Percentiles rank a stretch among this genome's conserved stretches.
Conservation (phyloP, 768 basidiomycete species). For the Hypholoma sublateritium region DNA sequence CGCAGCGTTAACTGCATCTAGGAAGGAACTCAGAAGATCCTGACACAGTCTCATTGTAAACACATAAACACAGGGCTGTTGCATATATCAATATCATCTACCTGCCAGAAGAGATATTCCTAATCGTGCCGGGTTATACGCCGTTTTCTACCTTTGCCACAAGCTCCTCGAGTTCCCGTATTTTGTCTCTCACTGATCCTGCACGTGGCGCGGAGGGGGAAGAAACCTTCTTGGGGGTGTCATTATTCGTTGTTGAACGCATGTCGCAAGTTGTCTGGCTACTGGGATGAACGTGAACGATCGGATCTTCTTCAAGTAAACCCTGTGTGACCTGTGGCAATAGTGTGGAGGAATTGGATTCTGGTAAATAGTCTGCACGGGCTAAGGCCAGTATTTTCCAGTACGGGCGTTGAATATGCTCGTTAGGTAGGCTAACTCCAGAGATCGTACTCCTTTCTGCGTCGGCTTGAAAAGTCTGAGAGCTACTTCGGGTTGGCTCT, state of each 20-base stretch:
- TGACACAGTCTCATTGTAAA: too few relatives aligned
- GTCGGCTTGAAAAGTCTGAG: too few relatives aligned
- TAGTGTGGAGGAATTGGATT: neutral
- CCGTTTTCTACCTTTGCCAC: conserved; percentile 17
- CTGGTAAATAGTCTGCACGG: neutral
- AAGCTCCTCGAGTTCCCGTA: conserved; percentile 38
- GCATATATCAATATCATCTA: too few relatives aligned
- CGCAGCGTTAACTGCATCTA: too few relatives aligned
- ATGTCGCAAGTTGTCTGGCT: too few relatives aligned
- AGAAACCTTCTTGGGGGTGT: neutral
- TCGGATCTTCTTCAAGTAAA: neutral
- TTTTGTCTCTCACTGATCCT: conserved; percentile 41
- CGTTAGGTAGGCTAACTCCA: neutral
- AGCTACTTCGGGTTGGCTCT: neutral
- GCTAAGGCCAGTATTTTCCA: neutral
- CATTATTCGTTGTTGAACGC: too few relatives aligned
- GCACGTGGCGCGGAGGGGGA: conserved; percentile 10
- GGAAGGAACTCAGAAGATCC: too few relatives aligned
- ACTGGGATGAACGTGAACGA: too few relatives aligned
- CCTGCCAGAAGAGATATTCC: too few relatives aligned
- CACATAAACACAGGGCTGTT: too few relatives aligned
- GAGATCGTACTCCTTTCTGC: neutral
- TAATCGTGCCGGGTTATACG: too few relatives aligned
- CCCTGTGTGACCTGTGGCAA: neutral
- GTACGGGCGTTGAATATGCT: neutral